phyloP scores from a whole-genome alignment of 164 flowering plant genomes.

The Tetracentron sinense region DNA sequence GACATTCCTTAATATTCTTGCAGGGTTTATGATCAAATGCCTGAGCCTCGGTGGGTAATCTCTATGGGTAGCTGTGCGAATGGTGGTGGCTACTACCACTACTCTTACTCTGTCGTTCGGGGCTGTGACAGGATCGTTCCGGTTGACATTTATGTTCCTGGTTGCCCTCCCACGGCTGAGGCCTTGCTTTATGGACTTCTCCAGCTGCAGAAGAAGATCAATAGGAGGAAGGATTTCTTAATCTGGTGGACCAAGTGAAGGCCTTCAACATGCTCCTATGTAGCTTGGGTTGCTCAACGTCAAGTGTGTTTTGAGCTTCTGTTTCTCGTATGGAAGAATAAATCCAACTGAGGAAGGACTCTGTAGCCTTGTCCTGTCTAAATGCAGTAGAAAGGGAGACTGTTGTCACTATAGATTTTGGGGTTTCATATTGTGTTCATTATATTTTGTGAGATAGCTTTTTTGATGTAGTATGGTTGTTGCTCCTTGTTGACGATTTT shows the following conservation, averaged over 20 bases:
- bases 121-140: conserved; percentile 99
- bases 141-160: conserved; percentile 96
- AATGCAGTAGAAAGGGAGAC: not conserved
- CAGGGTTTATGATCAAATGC: conserved; percentile 99
- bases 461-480: too few species aligned
- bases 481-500: too few species aligned
- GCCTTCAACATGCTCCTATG: not conserved
- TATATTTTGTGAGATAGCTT: not conserved
- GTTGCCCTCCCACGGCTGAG: conserved; percentile 98
- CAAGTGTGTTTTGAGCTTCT: not conserved
- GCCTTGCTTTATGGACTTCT: conserved; percentile 91
- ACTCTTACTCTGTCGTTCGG: conserved; percentile 94
- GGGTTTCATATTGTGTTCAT: not conserved
- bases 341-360: not conserved
- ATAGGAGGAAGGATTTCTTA: conserved; percentile 89
- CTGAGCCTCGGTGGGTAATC: conserved; percentile 98
- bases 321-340: not conserved
- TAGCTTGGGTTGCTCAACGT: conserved; percentile 2
- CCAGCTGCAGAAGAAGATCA: conserved; percentile 97
- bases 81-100: conserved; percentile 98
- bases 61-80: conserved; percentile 99
- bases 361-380: not conserved
- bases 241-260: conserved; percentile 88
- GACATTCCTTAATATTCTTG: too few species aligned
- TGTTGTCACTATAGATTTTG: too few species aligned